Evolutionary conservation across 441 rosid genomes (phyloP).

Genomic region (Mallotus japonicus): DNA sequence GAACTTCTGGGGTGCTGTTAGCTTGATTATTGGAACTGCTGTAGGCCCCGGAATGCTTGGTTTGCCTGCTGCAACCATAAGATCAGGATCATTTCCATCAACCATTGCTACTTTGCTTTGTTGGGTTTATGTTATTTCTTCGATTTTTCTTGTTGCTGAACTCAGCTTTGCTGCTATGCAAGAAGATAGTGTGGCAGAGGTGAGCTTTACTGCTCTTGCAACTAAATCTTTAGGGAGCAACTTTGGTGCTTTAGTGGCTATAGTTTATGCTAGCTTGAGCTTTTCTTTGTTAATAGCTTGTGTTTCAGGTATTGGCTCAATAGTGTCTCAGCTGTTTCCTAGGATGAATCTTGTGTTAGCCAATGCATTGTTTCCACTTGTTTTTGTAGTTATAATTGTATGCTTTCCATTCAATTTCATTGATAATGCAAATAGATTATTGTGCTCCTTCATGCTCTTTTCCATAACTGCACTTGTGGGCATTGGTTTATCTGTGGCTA

Average conservation of each 20-base stretch:
- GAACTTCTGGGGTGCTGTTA: constrained; percentile 91
- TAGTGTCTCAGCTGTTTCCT: constrained; percentile 78
- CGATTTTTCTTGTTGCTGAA: constrained; percentile 84
- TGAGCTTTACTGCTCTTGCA: constrained; percentile 82
- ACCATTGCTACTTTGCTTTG: constrained; percentile 58
- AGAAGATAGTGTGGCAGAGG: constrained; percentile 75
- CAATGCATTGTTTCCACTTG: constrained; percentile 60
- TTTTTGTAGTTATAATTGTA: constrained; percentile 47
- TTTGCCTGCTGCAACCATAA: constrained; percentile 78
- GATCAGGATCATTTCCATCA: constrained; percentile 78
- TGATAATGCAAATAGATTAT: constrained; percentile 57
- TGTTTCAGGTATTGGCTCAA: constrained; percentile 84
- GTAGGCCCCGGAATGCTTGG: constrained; percentile 94
- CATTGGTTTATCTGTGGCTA: constrained; percentile 69
- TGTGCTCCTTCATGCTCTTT: constrained; percentile 72
- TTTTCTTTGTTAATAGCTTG: constrained; percentile 84
- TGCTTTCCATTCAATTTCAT: constrained; percentile 67
- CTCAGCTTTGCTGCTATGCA: constrained; percentile 83
- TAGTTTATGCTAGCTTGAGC: constrained; percentile 78
- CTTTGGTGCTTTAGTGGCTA: constrained; percentile 71
- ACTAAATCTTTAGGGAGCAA: constrained; percentile 65
- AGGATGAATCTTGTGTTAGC: constrained; percentile 56
- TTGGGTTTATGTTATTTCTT: constrained; percentile 85
- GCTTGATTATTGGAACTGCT: constrained; percentile 85
- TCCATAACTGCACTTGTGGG: constrained; percentile 68